These are phyloP conservation scores for Bacterosira constricta DNA, from an alignment of 108 stramenopile genomes.

Conservation along the genomic window DNA sequence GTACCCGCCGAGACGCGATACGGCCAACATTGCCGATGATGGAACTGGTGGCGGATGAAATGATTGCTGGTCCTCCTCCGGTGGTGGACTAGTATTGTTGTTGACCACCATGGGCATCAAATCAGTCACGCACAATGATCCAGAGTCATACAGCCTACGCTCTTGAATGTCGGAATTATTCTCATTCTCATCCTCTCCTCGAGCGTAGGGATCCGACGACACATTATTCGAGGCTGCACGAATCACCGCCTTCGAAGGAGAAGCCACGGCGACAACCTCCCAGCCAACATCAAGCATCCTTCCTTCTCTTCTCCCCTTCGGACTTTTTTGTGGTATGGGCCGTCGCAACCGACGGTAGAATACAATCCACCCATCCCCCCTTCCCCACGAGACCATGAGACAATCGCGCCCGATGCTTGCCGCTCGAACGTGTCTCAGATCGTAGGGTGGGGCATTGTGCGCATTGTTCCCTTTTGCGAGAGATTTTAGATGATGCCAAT, in stretches of 20 bases:
- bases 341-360: slow-evolving; percentile 61
- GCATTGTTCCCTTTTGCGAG: neutral
- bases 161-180: neutral
- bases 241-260: slow-evolving; percentile 26
- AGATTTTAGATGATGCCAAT: slow-evolving; percentile 11
- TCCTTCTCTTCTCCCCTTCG: slow-evolving; percentile 21
- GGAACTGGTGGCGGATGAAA: neutral
- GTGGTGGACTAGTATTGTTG: neutral
- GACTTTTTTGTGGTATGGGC: slow-evolving; percentile 10
- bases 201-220: slow-evolving; percentile 10
- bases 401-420: slow-evolving; percentile 64
- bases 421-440: slow-evolving; percentile 59
- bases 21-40: slow-evolving; percentile 45
- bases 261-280: slow-evolving; percentile 31
- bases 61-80: slow-evolving; percentile 11
- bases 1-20: slow-evolving; percentile 78
- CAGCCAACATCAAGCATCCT: slow-evolving; percentile 36
- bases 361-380: slow-evolving; percentile 63
- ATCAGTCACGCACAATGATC: slow-evolving; percentile 38
- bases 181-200: slow-evolving; percentile 3
- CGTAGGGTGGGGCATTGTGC: slow-evolving; percentile 4
- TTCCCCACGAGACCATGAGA: slow-evolving; percentile 80
- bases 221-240: slow-evolving; percentile 17
- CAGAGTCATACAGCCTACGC: slow-evolving; percentile 26
- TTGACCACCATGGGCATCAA: slow-evolving; percentile 34